These are phyloP conservation scores for Stevia rebaudiana DNA, from an alignment of 140 eudicot genomes.

Conservation along the genomic window DNA sequence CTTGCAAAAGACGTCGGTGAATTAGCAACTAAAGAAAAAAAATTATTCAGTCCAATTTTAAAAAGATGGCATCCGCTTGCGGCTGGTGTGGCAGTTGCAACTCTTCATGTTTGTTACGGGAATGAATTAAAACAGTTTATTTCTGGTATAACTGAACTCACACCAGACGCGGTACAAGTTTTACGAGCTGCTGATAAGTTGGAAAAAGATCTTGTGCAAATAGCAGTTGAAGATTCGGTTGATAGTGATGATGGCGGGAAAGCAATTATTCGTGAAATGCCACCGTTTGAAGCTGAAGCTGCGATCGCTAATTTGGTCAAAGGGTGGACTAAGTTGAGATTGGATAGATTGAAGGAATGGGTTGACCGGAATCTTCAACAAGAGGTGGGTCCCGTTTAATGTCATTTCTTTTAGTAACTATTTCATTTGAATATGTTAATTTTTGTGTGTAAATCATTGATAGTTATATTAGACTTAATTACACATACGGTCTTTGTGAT, in stretches of 20 bases:
- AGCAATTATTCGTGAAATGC: slow-evolving; percentile 95
- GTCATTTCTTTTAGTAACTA: neutral
- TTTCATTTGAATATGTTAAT: neutral
- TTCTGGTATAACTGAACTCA: slow-evolving; percentile 82
- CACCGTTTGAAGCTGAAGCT: slow-evolving; percentile 93
- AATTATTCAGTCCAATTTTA: slow-evolving; percentile 70
- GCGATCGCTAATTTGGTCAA: slow-evolving; percentile 81
- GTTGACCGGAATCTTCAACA: slow-evolving; percentile 85
- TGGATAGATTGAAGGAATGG: slow-evolving; percentile 82
- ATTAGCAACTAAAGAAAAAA: slow-evolving; percentile 74
- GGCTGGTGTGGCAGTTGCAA: slow-evolving; percentile 97
- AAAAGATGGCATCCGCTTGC: slow-evolving; percentile 98
- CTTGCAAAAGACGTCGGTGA: slow-evolving; percentile 95
- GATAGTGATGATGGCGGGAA: slow-evolving; percentile 99
- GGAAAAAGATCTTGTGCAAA: slow-evolving; percentile 86
- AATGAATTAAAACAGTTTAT: slow-evolving; percentile 89
- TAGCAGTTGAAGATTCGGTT: slow-evolving; percentile 96
- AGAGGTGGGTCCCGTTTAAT: slow-evolving; percentile 51
- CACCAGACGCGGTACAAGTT: slow-evolving; percentile 89
- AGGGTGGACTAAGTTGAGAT: slow-evolving; percentile 77
- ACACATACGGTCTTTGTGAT: too few relatives aligned
- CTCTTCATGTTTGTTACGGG: slow-evolving; percentile 91
- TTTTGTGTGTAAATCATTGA: neutral
- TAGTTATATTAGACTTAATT: too few relatives aligned
- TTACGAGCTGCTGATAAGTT: slow-evolving; percentile 90